A percentile compares a stretch with the other conserved stretches of the same genome.
Evolutionary conservation across 495 filamentous ascomycete genomes (phyloP).

Genomic region (Pseudoneurospora amorphoporcata): DNA sequence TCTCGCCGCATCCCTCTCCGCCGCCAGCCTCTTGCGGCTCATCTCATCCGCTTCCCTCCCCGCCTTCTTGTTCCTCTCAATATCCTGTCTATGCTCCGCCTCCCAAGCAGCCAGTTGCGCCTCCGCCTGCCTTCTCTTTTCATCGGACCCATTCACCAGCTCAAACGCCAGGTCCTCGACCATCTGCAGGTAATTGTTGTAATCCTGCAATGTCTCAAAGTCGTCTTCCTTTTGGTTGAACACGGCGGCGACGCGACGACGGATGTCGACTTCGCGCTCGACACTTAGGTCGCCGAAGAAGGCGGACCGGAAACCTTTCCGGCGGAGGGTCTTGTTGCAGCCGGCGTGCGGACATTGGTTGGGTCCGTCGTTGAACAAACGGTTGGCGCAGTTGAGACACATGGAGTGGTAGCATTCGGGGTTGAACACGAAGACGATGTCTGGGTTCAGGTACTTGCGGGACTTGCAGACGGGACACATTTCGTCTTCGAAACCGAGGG

Average conservation of each 20-base stretch:
- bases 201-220: constrained; percentile 69
- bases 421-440: constrained; percentile 91
- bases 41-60: constrained; percentile 49
- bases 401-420: constrained; percentile 98
- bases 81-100: constrained; percentile 57
- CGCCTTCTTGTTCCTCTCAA: constrained; percentile 58
- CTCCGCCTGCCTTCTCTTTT: constrained; percentile 53
- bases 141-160: constrained; percentile 61
- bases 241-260: constrained; percentile 64
- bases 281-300: constrained; percentile 86
- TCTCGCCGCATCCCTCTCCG: constrained; percentile 42
- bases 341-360: constrained; percentile 82
- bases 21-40: constrained; percentile 24
- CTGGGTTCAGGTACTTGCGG: constrained; percentile 83
- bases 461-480: constrained; percentile 97
- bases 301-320: constrained; percentile 69
- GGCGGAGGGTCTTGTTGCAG: constrained; percentile 76
- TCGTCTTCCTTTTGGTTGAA: constrained; percentile 88
- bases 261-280: constrained; percentile 90
- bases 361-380: constrained; percentile 84
- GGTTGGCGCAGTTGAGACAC: constrained; percentile 89
- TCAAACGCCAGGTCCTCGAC: constrained; percentile 88
- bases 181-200: constrained; percentile 90
- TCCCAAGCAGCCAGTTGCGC: constrained; percentile 53
- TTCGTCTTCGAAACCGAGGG: constrained; percentile 40